phyloP scores from a whole-genome alignment of 2,329 filamentous ascomycete genomes.

The Pseudocercospora cruenta region DNA sequence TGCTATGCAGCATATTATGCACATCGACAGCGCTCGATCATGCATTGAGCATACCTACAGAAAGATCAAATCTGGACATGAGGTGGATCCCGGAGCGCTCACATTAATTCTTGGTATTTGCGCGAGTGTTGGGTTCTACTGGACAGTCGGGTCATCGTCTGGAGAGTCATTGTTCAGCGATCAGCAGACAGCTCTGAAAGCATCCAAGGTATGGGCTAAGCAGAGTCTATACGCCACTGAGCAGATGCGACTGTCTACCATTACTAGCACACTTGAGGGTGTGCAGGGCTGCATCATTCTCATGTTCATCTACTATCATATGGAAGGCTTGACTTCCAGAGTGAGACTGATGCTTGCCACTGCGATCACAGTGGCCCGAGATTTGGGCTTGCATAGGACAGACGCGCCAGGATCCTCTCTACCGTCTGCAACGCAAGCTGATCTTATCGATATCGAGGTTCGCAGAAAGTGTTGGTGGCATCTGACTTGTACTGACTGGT shows the following conservation, averaged over 20 bases:
- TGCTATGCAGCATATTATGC: slow-evolving; percentile 33
- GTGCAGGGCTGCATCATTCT: slow-evolving; percentile 36
- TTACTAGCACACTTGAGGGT: slow-evolving; percentile 25
- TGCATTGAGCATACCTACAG: slow-evolving; percentile 26
- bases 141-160: slow-evolving; percentile 14
- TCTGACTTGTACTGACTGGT: slow-evolving; percentile 35
- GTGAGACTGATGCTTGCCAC: slow-evolving; percentile 27
- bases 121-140: slow-evolving; percentile 22
- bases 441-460: slow-evolving; percentile 32
- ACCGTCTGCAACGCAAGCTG: slow-evolving; percentile 9
- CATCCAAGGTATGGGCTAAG: slow-evolving; percentile 17
- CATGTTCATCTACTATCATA: slow-evolving; percentile 35
- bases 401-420: slow-evolving; percentile 19
- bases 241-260: slow-evolving; percentile 15
- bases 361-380: slow-evolving; percentile 28
- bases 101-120: slow-evolving; percentile 21
- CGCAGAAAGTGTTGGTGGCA: slow-evolving; percentile 37
- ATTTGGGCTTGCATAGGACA: slow-evolving; percentile 31
- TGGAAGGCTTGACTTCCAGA: slow-evolving; percentile 34
- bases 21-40: slow-evolving; percentile 25
- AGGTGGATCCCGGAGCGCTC: slow-evolving; percentile 16
- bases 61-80: slow-evolving; percentile 10
- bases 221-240: slow-evolving; percentile 24
- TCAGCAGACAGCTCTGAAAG: slow-evolving; percentile 14
- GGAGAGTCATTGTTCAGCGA: slow-evolving; percentile 11